Evolutionary conservation across 345 rosid genomes (phyloP).

Genomic region (Schrenkiella parvula): DNA sequence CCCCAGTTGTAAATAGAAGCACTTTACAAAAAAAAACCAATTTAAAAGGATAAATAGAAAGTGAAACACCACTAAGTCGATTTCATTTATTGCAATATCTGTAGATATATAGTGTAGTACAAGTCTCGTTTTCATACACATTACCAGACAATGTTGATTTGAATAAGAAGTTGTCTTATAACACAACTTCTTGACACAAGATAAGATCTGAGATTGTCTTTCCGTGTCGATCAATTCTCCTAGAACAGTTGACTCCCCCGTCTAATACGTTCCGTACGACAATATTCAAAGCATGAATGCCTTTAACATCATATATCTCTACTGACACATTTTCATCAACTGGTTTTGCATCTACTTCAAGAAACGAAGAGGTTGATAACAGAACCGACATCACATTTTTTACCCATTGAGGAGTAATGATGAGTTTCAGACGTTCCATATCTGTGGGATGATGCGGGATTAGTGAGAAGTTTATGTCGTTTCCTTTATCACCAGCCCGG

Average conservation of each 20-base stretch:
- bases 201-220: slow-evolving; percentile 78
- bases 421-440: slow-evolving; percentile 50
- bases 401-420: slow-evolving; percentile 72
- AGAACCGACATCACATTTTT: slow-evolving; percentile 57
- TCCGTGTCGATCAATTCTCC: slow-evolving; percentile 89
- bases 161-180: slow-evolving; percentile 31
- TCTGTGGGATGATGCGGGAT: slow-evolving; percentile 68
- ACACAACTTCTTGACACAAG: slow-evolving; percentile 54
- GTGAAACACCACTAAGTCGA: slow-evolving; percentile 31
- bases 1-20: slow-evolving; percentile 18
- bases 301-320: slow-evolving; percentile 71
- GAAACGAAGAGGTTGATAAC: slow-evolving; percentile 44
- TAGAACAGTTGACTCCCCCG: slow-evolving; percentile 87
- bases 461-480: slow-evolving; percentile 73
- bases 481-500: slow-evolving; percentile 86
- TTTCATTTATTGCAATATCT: not conserved
- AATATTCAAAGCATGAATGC: slow-evolving; percentile 64
- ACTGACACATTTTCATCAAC: slow-evolving; percentile 43
- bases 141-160: not conserved
- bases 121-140: slow-evolving; percentile 2
- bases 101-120: not conserved
- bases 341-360: slow-evolving; percentile 34
- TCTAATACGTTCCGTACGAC: slow-evolving; percentile 79
- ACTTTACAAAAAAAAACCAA: not conserved
- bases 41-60: not conserved